Conservation (phyloP, 23 red algal genomes). For the Gracilaria vermiculophylla region DNA sequence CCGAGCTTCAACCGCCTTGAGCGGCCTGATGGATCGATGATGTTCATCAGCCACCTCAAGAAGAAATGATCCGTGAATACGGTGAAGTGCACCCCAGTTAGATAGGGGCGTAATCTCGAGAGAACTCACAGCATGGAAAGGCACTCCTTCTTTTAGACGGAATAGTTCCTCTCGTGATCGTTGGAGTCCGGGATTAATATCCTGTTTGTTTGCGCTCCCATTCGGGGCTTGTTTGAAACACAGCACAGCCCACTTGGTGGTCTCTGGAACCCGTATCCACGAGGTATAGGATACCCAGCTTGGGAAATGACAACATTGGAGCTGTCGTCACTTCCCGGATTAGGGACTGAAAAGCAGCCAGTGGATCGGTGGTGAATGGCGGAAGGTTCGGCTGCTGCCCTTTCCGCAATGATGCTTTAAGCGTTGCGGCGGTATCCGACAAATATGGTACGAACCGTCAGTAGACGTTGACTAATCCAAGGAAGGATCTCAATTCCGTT, state of each 20-base stretch:
- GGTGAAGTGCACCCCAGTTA: neutral
- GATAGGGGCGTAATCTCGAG: neutral
- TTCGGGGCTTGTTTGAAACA: conserved; percentile 1
- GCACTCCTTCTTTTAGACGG: too few species aligned
- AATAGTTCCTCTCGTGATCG: too few species aligned
- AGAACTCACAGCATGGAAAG: too few species aligned
- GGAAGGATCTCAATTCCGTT: too few species aligned
- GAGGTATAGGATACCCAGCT: too few species aligned
- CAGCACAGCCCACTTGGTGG: conserved; percentile 10
- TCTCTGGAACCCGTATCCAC: too few species aligned
- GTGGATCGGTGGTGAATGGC: neutral
- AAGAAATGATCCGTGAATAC: neutral
- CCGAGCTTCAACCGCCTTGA: neutral
- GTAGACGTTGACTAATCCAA: conserved; percentile 31
- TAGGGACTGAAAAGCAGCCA: conserved; percentile 4
- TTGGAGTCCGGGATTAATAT: too few species aligned
- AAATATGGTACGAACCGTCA: conserved; percentile 6
- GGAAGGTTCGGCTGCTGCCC: too few species aligned
- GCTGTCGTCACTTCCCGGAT: too few species aligned
- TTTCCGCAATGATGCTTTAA: neutral
- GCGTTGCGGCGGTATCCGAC: neutral
- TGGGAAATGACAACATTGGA: too few species aligned
- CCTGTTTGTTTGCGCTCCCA: too few species aligned
- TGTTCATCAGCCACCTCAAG: neutral
- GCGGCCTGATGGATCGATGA: neutral